Evolutionary conservation across 208 protist genomes (phyloP).

Genomic region (Sergeia podlipaevii): DNA sequence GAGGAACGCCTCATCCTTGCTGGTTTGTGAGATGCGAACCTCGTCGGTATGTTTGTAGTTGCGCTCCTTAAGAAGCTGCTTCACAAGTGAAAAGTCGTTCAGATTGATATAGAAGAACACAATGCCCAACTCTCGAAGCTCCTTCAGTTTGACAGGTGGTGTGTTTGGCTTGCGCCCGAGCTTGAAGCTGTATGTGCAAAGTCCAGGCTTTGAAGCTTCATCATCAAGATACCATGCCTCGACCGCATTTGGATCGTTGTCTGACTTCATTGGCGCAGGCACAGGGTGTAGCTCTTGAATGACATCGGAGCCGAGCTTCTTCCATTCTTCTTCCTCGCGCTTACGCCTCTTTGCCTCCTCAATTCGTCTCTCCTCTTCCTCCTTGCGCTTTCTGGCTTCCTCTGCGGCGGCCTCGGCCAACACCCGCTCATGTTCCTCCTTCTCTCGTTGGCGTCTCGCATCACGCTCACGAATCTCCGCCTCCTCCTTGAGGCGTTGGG

Average conservation of each 20-base stretch:
- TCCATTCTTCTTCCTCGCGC: conserved; percentile 78
- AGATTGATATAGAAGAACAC: conserved; percentile 75
- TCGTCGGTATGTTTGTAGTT: conserved; percentile 92
- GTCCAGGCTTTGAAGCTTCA: conserved; percentile 56
- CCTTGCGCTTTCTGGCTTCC: conserved; percentile 48
- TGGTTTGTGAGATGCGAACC: conserved; percentile 79
- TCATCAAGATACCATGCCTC: conserved; percentile 88
- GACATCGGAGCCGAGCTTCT: conserved; percentile 66
- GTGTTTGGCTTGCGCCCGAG: conserved; percentile 47
- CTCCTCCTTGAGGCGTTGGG: conserved; percentile 70
- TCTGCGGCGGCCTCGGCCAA: conserved; percentile 48
- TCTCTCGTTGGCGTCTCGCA: conserved; percentile 53
- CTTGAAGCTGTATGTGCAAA: conserved; percentile 72
- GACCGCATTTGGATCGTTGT: conserved; percentile 39
- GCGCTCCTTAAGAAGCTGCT: conserved; percentile 83
- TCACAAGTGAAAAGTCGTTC: conserved; percentile 84
- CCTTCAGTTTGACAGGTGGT: conserved; percentile 51
- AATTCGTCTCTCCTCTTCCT: conserved; percentile 51
- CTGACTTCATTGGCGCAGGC: conserved; percentile 54
- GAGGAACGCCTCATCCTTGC: conserved; percentile 85
- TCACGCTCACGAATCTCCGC: conserved; percentile 81
- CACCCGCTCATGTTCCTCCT: conserved; percentile 67
- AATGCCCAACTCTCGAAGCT: conserved; percentile 77
- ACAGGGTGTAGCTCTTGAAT: conserved; percentile 81
- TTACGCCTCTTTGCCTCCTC: conserved; percentile 71